Evolutionary conservation across 306 rosid species (phyloP), one percentile per base, ranked within the genome.

Genomic region (Vigna radiata): DNA sequence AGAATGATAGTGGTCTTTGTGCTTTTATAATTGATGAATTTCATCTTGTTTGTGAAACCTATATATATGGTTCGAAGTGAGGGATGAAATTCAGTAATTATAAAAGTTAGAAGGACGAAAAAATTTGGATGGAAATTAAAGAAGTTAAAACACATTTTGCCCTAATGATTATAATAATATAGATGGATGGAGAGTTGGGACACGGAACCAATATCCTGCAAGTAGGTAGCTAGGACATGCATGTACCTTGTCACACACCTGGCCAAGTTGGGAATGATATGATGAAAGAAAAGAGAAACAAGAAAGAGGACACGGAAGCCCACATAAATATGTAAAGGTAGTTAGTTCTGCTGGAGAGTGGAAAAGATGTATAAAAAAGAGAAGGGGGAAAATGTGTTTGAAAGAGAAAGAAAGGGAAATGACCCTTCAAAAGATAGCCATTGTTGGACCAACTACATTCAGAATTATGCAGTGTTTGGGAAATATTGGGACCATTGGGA

Each of bases 211-310:
- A 65, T 76, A 74, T 72, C 61, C 19, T 58, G 49, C 84, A 86
- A 55, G 79, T 72, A 66, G 71, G 18, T 41, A 83, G 82, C 85
- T 70, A 81, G 81, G 72, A 82, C 86, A 73, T 70, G 54, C 21
- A 70, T 60, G 54, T 62, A 69, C 85, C 93, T 88, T 90, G 82
- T 88, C 86, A 86, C 88, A 88, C 83, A 86, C 92, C 88, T 86
- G 83, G 83, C 83, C 85, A 85, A 85, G 87, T 88, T 90, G 90
- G 86, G 89, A 84, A 85, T 82, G 91, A 84, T 89, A 88, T 73
- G 91, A 86, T 78, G 81, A 73, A 54, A 68, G 67, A 12, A 39
- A 31, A 72, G 36, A n/a, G 72, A 71, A 68, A 68, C 21, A 27
- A 8, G 72, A 83, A 75, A 79, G 68, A 70, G 60, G 65, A 81